Evolutionary conservation across 305 asterid species (phyloP), one percentile per base, ranked within the genome.

Genomic region (Nicotiana rustica): DNA sequence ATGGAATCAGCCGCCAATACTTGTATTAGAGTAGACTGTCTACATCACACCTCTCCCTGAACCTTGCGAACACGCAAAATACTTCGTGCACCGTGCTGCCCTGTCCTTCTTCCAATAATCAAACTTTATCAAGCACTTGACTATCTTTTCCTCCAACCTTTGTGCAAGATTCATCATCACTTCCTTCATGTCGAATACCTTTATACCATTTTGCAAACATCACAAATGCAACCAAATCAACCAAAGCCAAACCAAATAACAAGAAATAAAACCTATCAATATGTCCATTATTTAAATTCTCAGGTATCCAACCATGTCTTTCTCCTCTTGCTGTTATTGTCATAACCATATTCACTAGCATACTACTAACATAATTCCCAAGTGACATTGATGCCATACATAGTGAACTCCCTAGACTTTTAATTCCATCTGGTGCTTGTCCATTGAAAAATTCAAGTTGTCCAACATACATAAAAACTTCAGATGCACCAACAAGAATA

Each of bases 311-410:
- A 2, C 97, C 97, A 0, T 91, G 90, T 2, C 77, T 62, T 15
- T 78, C 69, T 1, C 88, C 86, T 33, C 25, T 89, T 3, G 91
- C 36, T 0, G 97, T 93, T 52, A 91, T 88, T 0, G 64, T 84
- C 93, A 91, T 92, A 59, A 93, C 97, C 85, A 93, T 83, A 29
- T 88, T 89, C 12, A 93, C 97, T 1, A 93, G 84, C 90, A 93
- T 33, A 59, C 97, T 92, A 73, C 97, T 93, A 0, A 92, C 95
- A 9, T 91, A 93, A 77, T 93, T 93, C 25, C 97, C 97, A 0
- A 93, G 84, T 2, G 97, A 92, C 29, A 93, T 93, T 7, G 97
- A 93, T 12, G 95, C 95, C 97, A 93, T 93, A 68, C 97, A 93
- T 0, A 93, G 88, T 0, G 97, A 91, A 67, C 97, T 93, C 15